Evolutionary conservation across 805 yeast species (phyloP).

Genomic region (Candida sithepensis): DNA sequence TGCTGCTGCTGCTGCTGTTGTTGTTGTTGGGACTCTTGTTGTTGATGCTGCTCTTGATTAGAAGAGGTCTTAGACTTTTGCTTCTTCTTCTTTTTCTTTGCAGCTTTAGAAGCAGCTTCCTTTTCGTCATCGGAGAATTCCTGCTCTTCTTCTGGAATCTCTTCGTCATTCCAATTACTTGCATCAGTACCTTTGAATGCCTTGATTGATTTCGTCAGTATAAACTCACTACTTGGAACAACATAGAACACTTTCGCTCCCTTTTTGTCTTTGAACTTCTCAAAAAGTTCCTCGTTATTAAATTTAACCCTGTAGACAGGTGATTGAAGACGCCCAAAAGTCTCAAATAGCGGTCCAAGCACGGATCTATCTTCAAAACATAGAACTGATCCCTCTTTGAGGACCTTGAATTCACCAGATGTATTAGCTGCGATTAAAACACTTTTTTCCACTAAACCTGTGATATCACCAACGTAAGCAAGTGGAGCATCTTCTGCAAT

Average conservation of each 20-base stretch:
- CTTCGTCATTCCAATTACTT: conserved; percentile 92
- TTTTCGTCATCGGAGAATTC: conserved; percentile 94
- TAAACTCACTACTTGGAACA: conserved; percentile 75
- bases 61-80: conserved; percentile 5
- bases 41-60: conserved; percentile 2
- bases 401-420: conserved; percentile 82
- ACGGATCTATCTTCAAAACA: conserved; percentile 70
- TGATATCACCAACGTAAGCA: conserved; percentile 67
- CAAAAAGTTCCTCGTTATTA: conserved; percentile 46
- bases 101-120: conserved; percentile 67
- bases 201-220: conserved; percentile 70
- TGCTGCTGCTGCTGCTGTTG: neutral
- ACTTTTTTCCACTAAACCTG: conserved; percentile 66
- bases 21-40: conserved; percentile 1
- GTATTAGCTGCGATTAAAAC: conserved; percentile 65
- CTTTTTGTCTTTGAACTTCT: conserved; percentile 40
- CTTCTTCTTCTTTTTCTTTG: conserved; percentile 50
- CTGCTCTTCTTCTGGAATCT: conserved; percentile 86
- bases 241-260: conserved; percentile 70
- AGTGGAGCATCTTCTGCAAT: conserved; percentile 62
- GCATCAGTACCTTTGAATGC: conserved; percentile 87
- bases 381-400: conserved; percentile 76
- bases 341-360: conserved; percentile 80
- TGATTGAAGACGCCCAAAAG: conserved; percentile 79
- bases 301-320: conserved; percentile 81